A percentile compares a stretch with the other conserved stretches of the same genome.
Evolutionary conservation across 1,139 yeast species (phyloP).

Genomic region (Geotrichum restrictum): DNA sequence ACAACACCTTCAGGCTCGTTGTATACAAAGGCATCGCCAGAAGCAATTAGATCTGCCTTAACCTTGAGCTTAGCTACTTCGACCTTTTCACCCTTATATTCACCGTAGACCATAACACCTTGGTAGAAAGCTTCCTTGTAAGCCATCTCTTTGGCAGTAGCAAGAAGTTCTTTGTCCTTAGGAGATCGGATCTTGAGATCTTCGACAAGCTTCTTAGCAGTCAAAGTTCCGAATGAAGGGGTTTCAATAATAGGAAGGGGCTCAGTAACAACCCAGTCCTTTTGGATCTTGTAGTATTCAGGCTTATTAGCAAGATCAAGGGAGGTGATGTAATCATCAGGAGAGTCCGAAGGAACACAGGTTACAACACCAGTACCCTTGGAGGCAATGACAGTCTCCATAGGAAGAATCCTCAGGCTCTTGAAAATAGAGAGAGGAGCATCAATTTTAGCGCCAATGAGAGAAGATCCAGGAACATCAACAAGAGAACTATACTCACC

Average conservation of each 20-base stretch:
- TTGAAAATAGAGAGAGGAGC: conserved; percentile 78
- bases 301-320: conserved; percentile 83
- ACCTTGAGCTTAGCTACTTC: conserved; percentile 88
- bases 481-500: conserved; percentile 67
- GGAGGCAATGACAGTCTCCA: conserved; percentile 92
- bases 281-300: conserved; percentile 79
- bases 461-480: conserved; percentile 61
- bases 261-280: conserved; percentile 77
- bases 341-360: conserved; percentile 97
- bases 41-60: conserved; percentile 70
- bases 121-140: conserved; percentile 96
- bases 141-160: conserved; percentile 89
- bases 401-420: conserved; percentile 82
- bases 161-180: conserved; percentile 80
- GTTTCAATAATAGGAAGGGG: conserved; percentile 72
- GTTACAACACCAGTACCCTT: conserved; percentile 99
- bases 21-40: conserved; percentile 81
- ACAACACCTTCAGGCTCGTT: conserved; percentile 91
- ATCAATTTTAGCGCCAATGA: conserved; percentile 79
- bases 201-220: conserved; percentile 82
- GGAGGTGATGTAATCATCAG: conserved; percentile 90
- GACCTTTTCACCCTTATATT: conserved; percentile 83
- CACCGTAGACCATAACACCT: conserved; percentile 77
- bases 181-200: conserved; percentile 91
- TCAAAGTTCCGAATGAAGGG: conserved; percentile 79